Conservation (phyloP, 106 monocot genomes). For the Iris macrosiphon region DNA sequence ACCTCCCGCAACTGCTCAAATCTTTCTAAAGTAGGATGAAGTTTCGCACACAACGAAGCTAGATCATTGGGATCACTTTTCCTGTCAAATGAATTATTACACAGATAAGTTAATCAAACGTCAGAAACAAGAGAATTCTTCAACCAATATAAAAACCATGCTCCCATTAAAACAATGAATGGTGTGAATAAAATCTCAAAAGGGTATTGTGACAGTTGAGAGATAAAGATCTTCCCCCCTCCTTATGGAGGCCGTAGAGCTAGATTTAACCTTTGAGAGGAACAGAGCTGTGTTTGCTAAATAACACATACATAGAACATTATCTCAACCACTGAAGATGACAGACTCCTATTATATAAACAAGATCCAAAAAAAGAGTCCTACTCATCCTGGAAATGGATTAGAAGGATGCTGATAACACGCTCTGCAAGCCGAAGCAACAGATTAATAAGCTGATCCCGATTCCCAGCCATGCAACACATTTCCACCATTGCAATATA, state of each 20-base stretch:
- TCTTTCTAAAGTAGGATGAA: constrained; percentile 70
- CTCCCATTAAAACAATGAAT: too few relatives aligned
- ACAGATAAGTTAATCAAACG: too few relatives aligned
- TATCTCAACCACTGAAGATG: neutral
- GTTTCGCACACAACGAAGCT: constrained; percentile 43
- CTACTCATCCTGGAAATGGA: constrained; percentile 87
- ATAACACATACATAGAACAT: too few relatives aligned
- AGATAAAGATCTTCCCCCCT: too few relatives aligned
- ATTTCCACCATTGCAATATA: constrained; percentile 91
- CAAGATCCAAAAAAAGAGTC: neutral
- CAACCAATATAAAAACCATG: too few relatives aligned
- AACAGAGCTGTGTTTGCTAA: too few relatives aligned
- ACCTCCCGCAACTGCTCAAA: constrained; percentile 76
- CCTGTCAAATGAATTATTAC: constrained; percentile 25
- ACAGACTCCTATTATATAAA: neutral
- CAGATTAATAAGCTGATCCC: constrained; percentile 56
- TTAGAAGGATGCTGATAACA: constrained; percentile 60
- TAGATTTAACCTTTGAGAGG: too few relatives aligned
- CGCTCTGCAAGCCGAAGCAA: constrained; percentile 79
- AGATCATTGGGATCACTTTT: constrained; percentile 26
- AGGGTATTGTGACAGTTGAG: too few relatives aligned
- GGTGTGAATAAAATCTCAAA: too few relatives aligned
- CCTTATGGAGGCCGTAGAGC: too few relatives aligned
- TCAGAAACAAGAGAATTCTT: too few relatives aligned
- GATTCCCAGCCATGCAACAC: constrained; percentile 68